Percentiles rank a stretch among this genome's conserved stretches.
These are phyloP conservation scores for Stropharia rugosoannulata DNA, from an alignment of 768 basidiomycete genomes.

Conservation along the genomic window DNA sequence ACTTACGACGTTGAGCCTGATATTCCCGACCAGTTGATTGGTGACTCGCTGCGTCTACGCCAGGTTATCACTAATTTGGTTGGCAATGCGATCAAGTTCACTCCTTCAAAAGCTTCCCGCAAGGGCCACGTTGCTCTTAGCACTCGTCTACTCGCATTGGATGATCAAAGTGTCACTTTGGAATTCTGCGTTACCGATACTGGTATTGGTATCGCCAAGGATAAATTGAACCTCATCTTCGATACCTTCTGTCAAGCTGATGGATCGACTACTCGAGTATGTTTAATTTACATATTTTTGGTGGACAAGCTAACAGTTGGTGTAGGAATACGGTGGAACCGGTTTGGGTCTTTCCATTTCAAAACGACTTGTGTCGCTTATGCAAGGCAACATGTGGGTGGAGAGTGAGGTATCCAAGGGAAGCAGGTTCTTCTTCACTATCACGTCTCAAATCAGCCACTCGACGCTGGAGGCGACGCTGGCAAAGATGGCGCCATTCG, in stretches of 20 bases:
- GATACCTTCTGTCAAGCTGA: conserved; percentile 99
- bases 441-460: conserved; percentile 80
- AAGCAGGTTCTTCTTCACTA: conserved; percentile 95
- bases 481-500: conserved; percentile 82
- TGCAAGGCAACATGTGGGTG: conserved; percentile 99
- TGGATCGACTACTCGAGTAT: conserved; percentile 91
- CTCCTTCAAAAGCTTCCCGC: conserved; percentile 71
- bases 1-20: conserved; percentile 95
- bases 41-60: conserved; percentile 90
- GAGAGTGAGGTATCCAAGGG: conserved; percentile 93
- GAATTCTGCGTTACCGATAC: conserved; percentile 98
- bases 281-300: conserved; percentile 26
- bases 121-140: conserved; percentile 92
- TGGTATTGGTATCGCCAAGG: conserved; percentile 97
- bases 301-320: not conserved
- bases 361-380: conserved; percentile 93
- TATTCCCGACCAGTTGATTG: conserved; percentile 96
- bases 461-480: conserved; percentile 72
- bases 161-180: conserved; percentile 83
- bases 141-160: conserved; percentile 74
- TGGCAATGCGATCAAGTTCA: conserved; percentile 97
- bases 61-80: conserved; percentile 96
- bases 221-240: conserved; percentile 97
- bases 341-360: conserved; percentile 97
- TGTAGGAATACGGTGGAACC: conserved; percentile 93